These are phyloP conservation scores for Vaccinium corymbosum DNA, from an alignment of 148 eudicot genomes.

Conservation along the genomic window DNA sequence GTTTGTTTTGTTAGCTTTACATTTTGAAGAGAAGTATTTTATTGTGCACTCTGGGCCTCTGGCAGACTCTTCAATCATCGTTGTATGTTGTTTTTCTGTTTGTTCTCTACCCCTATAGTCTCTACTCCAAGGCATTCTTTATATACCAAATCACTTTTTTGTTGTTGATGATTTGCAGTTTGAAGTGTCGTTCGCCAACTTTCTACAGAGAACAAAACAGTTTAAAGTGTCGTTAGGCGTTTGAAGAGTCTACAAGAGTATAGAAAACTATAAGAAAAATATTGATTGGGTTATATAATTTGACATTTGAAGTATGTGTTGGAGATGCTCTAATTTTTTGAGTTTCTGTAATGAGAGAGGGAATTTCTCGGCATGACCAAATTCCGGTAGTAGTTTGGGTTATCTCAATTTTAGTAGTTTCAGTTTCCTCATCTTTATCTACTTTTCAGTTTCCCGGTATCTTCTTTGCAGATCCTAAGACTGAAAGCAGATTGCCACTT, in stretches of 20 bases:
- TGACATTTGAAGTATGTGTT: not conserved
- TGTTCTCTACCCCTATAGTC: not conserved
- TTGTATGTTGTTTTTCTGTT: not conserved
- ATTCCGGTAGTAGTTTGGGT: not conserved
- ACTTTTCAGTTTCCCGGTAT: not conserved
- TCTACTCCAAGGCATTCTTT: not conserved
- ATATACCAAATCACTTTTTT: not conserved
- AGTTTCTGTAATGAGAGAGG: not conserved
- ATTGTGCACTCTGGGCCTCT: not conserved
- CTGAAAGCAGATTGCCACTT: constrained; percentile 60
- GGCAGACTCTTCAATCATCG: not conserved
- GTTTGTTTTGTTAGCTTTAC: not conserved
- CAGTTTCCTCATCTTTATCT: not conserved
- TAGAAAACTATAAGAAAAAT: not conserved
- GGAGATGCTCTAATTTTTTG: not conserved
- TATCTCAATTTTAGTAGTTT: not conserved
- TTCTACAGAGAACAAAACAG: not conserved
- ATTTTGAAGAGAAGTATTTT: not conserved
- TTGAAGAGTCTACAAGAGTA: not conserved
- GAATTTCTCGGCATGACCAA: not conserved
- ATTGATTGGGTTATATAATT: not conserved
- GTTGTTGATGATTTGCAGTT: not conserved
- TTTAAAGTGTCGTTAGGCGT: not conserved
- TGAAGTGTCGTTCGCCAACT: not conserved
- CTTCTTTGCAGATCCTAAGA: constrained; percentile 52